Base-by-base conservation (phyloP, 805 yeast genomes). In the Teunomyces funiuensis region DNA sequence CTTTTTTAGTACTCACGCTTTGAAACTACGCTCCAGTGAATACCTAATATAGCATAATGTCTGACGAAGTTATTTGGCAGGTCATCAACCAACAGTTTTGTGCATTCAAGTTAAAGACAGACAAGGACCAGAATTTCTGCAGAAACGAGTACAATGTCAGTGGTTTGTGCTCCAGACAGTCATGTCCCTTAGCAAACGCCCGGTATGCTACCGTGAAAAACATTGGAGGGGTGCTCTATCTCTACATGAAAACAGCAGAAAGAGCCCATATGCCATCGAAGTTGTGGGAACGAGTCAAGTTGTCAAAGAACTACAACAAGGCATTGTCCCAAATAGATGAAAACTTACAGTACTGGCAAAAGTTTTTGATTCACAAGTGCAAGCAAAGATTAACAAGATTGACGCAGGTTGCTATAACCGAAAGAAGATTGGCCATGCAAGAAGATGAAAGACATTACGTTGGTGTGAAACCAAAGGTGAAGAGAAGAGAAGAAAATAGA, bases 181-280 rank as follows among this genome's bases (percentile, higher is more conserved):
- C 97, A 4, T 93, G 99, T 63, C 99, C 99, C 2, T 71, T 93
- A 46, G 99, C 99, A 18, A 93, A 88, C 62, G 87, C 95, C 13
- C 79, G 86, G 56, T 88, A 88, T 65, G 96, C 96, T 23, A 88
- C 96, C 0, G 87, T 88, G 33, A 84, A 87, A 58, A 82, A 79
- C 52, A 74, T 85, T 20, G 88, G 85, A 50, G 96, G 96, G 5
- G 79, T 79, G 59, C 66, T 88, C 36, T 88, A 87, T 55, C 68
- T 88, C 26, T 93, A 93, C 67, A 93, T 93, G 88, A 93, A 93
- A 63, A 93, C 98, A 1, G 96, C 95, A 1, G 99, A 93, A 70
- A 82, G 99, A 68, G 95, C 96, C 15, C 98, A 93, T 61, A 86
- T 89, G 49, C 99, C 99, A 10, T 80, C 86, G 33, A 85, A 85